A percentile compares a stretch with the other conserved stretches of the same genome.
phyloP scores from a whole-genome alignment of 306 rosid species.

The Dryas drummondii region DNA sequence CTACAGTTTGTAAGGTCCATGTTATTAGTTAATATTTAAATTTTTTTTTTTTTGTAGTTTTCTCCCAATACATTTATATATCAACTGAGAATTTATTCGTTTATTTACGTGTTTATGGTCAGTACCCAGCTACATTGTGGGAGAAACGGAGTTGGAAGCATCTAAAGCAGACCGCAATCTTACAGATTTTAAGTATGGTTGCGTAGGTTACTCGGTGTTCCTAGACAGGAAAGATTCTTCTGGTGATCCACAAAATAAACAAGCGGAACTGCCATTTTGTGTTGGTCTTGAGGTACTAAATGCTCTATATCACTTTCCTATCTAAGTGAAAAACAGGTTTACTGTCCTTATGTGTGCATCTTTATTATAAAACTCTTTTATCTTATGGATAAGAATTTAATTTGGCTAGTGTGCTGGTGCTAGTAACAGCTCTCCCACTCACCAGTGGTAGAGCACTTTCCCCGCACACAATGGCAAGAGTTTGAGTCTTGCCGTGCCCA shows the following conservation, averaged over 20 bases:
- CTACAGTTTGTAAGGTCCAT: not conserved
- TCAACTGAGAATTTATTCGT: conserved; percentile 10
- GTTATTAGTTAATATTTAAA: not conserved
- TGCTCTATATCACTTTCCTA: not conserved
- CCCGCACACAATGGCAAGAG: too few relatives aligned
- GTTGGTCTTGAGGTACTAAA: conserved; percentile 79
- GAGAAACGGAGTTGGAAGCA: conserved; percentile 80
- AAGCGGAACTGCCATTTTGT: conserved; percentile 77
- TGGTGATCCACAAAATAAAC: conserved; percentile 49
- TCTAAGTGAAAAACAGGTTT: too few relatives aligned
- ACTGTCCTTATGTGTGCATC: not conserved
- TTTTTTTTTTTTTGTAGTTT: not conserved
- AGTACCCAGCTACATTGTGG: conserved; percentile 74
- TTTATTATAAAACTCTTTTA: not conserved
- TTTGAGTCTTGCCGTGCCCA: too few relatives aligned
- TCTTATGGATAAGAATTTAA: not conserved
- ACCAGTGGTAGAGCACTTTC: too few relatives aligned
- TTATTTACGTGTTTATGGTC: conserved; percentile 36
- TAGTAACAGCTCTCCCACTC: too few relatives aligned
- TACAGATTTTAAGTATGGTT: conserved; percentile 77
- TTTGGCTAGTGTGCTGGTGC: not conserved
- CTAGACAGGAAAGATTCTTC: conserved; percentile 62
- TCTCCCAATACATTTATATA: not conserved
- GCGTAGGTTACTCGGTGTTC: conserved; percentile 85
- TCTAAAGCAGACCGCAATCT: conserved; percentile 70